These are phyloP conservation scores for Xylaria sp. DNA, from an alignment of 2,329 filamentous ascomycete genomes.

Conservation along the genomic window DNA sequence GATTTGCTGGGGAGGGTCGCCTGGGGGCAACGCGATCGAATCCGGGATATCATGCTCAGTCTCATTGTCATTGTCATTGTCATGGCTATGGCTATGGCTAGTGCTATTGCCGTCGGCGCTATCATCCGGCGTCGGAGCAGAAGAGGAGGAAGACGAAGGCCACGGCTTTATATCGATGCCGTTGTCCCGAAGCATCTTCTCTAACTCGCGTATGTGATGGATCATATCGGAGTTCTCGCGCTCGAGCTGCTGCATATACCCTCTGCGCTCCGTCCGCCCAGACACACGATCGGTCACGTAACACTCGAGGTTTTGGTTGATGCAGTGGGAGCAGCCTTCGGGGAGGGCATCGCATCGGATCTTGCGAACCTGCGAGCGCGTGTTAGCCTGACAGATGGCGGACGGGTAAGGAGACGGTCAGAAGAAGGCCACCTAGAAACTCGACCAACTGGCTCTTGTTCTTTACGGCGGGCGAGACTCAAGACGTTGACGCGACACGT, in stretches of 20 bases:
- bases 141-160: slow-evolving; percentile 33
- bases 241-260: slow-evolving; percentile 73
- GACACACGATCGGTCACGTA: slow-evolving; percentile 84
- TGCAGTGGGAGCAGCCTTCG: slow-evolving; percentile 77
- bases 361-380: slow-evolving; percentile 57
- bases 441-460: not conserved
- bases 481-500: not conserved
- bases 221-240: slow-evolving; percentile 64
- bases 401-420: not conserved
- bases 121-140: slow-evolving; percentile 28
- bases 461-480: not conserved
- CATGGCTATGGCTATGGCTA: too few species aligned
- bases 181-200: slow-evolving; percentile 56
- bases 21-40: slow-evolving; percentile 23
- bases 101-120: slow-evolving; percentile 22
- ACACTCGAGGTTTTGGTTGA: slow-evolving; percentile 70
- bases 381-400: slow-evolving; percentile 17
- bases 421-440: not conserved
- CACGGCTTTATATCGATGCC: slow-evolving; percentile 57
- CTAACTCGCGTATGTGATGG: slow-evolving; percentile 61
- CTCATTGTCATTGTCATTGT: too few species aligned
- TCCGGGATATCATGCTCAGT: slow-evolving; percentile 13
- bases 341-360: slow-evolving; percentile 79
- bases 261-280: slow-evolving; percentile 70
- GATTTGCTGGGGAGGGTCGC: slow-evolving; percentile 22